Evolutionary conservation across 2,329 filamentous ascomycete genomes (phyloP).

Genomic region (Fusarium azukiicola): DNA sequence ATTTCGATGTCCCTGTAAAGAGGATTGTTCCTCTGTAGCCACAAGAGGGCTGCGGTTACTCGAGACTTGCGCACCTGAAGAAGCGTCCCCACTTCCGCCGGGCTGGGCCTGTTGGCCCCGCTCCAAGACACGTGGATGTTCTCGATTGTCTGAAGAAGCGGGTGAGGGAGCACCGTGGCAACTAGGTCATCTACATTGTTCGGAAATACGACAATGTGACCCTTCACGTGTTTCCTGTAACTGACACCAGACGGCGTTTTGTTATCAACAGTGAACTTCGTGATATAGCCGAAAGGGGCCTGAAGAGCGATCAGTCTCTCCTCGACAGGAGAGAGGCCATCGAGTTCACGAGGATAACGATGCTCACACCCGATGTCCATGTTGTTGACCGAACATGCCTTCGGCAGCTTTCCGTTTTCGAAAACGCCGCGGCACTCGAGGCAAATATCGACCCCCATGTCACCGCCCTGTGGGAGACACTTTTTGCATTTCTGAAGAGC

Average conservation of each 20-base stretch:
- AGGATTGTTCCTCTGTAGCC: slow-evolving; percentile 27
- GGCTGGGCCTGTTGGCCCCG: slow-evolving; percentile 11
- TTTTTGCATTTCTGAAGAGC: slow-evolving; percentile 19
- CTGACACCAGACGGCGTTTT: slow-evolving; percentile 17
- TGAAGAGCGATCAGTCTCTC: slow-evolving; percentile 27
- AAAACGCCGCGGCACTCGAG: slow-evolving; percentile 14
- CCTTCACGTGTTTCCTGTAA: slow-evolving; percentile 35
- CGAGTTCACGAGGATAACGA: not conserved
- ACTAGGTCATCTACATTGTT: slow-evolving; percentile 24
- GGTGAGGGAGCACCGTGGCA: not conserved
- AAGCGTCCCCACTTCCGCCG: slow-evolving; percentile 23
- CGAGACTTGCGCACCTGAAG: slow-evolving; percentile 26
- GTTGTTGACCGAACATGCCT: slow-evolving; percentile 29
- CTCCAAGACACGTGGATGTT: slow-evolving; percentile 35
- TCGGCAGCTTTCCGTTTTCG: slow-evolving; percentile 21
- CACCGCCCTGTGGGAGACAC: slow-evolving; percentile 13
- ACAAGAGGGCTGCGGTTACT: slow-evolving; percentile 12
- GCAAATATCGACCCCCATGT: slow-evolving; percentile 18
- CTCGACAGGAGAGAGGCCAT: slow-evolving; percentile 22
- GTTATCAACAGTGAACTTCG: slow-evolving; percentile 31
- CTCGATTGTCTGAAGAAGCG: slow-evolving; percentile 22
- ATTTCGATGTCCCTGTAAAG: slow-evolving; percentile 28
- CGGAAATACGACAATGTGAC: slow-evolving; percentile 33
- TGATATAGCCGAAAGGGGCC: slow-evolving; percentile 30
- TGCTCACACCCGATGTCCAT: slow-evolving; percentile 20